A percentile compares a stretch with the other conserved stretches of the same genome.
phyloP scores from a whole-genome alignment of 495 filamentous ascomycete genomes.

The Cladorrhinum samala region DNA sequence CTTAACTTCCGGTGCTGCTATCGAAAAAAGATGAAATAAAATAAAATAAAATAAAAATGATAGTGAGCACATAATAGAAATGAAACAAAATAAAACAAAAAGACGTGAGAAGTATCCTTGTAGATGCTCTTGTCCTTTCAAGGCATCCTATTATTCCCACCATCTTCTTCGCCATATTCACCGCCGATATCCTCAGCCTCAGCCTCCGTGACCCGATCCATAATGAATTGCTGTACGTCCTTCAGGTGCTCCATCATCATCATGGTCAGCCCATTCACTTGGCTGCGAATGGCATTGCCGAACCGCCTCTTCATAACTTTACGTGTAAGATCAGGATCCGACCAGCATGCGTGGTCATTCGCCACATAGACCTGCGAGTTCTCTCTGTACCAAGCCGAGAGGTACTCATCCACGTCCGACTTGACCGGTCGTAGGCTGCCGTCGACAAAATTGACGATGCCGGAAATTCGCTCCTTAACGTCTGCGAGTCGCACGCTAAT shows the following conservation, averaged over 20 bases:
- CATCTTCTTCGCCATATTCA: constrained; percentile 32
- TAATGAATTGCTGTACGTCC: constrained; percentile 53
- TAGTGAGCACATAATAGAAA: too few species aligned
- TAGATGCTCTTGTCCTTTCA: too few species aligned
- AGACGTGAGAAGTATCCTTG: too few species aligned
- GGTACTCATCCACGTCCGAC: constrained; percentile 54
- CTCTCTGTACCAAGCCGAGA: constrained; percentile 67
- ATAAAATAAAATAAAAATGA: too few species aligned
- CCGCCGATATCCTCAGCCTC: constrained; percentile 21
- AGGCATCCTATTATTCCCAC: too few species aligned
- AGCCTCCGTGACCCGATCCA: constrained; percentile 34
- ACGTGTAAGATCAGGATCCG: constrained; percentile 42
- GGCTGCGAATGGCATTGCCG: constrained; percentile 53
- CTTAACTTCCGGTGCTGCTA: too few species aligned
- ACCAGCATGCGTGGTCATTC: constrained; percentile 65
- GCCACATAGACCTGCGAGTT: constrained; percentile 71
- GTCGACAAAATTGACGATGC: constrained; percentile 54
- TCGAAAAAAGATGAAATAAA: too few species aligned
- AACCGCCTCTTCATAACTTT: constrained; percentile 62
- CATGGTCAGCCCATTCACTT: constrained; percentile 47
- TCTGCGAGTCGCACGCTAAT: constrained; percentile 23
- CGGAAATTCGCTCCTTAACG: constrained; percentile 39
- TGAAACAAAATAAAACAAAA: too few species aligned
- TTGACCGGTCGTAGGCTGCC: constrained; percentile 60
- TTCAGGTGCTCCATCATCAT: constrained; percentile 58